Percentiles rank a stretch among this genome's conserved stretches.
These are phyloP conservation scores for Porcisia deanei DNA, from an alignment of 208 protist species.

Conservation along the genomic window DNA sequence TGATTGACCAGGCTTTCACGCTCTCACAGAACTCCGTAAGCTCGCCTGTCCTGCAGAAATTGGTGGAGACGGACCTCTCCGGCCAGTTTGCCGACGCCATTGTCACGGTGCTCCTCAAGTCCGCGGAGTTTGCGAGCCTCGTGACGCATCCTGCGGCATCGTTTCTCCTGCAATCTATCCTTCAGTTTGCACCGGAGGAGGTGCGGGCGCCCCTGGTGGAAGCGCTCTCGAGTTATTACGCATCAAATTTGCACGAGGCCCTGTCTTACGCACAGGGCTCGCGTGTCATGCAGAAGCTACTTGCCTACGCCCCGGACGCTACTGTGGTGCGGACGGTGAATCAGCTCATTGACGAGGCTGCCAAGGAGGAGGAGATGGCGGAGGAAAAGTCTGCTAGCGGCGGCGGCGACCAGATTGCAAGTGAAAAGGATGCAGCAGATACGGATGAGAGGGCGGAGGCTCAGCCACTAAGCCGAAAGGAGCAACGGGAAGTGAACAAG, in stretches of 20 bases:
- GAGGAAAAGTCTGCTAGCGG: constrained; percentile 34
- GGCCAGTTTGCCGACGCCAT: constrained; percentile 25
- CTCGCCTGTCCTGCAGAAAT: constrained; percentile 82
- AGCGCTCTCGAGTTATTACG: constrained; percentile 40
- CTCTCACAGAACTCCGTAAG: constrained; percentile 69
- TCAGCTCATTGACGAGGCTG: constrained; percentile 31
- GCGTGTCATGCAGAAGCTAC: constrained; percentile 85
- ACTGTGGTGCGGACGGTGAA: constrained; percentile 53
- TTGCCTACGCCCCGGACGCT: constrained; percentile 72
- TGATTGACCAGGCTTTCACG: constrained; percentile 25
- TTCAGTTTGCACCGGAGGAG: constrained; percentile 50
- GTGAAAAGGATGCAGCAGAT: constrained; percentile 21
- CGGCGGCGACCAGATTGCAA: not conserved
- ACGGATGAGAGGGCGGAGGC: constrained; percentile 18
- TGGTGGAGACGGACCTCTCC: constrained; percentile 57
- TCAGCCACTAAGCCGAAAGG: constrained; percentile 39
- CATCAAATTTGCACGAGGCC: constrained; percentile 43
- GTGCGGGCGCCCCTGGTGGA: constrained; percentile 47
- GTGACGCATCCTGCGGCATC: constrained; percentile 57
- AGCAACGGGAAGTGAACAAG: constrained; percentile 68
- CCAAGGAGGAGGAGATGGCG: constrained; percentile 48
- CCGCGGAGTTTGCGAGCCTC: constrained; percentile 38
- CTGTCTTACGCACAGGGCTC: constrained; percentile 76
- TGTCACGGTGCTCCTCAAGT: constrained; percentile 32
- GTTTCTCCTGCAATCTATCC: constrained; percentile 73